Evolutionary conservation across 1,284 basidiomycete species (phyloP).

Genomic region (Fomitiporia mediterranea): DNA sequence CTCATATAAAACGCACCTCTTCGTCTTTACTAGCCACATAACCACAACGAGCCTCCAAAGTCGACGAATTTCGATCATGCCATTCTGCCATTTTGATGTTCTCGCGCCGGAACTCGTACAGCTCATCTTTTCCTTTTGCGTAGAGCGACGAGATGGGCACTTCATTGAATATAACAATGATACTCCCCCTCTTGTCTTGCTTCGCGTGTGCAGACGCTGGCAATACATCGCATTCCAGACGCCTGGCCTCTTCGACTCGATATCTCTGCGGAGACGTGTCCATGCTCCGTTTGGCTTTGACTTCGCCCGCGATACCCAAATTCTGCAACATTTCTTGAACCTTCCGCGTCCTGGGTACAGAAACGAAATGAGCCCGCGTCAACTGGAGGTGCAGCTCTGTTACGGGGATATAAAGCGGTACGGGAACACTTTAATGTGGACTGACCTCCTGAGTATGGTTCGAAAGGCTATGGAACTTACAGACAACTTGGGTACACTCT

Average conservation of each 20-base stretch:
- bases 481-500: background rate
- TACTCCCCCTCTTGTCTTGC: slow-evolving; percentile 7
- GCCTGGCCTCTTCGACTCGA: slow-evolving; percentile 9
- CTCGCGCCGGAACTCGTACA: slow-evolving; percentile 8
- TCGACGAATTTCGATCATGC: background rate
- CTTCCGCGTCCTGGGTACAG: background rate
- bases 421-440: slow-evolving; percentile 8
- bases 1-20: background rate
- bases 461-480: background rate
- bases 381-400: slow-evolving; percentile 3
- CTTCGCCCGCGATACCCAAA: slow-evolving; percentile 3
- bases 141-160: slow-evolving; percentile 1
- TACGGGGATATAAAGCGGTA: slow-evolving; percentile 9
- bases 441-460: background rate
- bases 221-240: slow-evolving; percentile 1
- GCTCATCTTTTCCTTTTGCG: slow-evolving; percentile 5
- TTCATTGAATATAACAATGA: background rate
- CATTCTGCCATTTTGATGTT: background rate
- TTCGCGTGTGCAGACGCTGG: slow-evolving; percentile 8
- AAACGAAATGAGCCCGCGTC: background rate
- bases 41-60: background rate
- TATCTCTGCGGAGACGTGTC: slow-evolving; percentile 1
- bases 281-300: slow-evolving; percentile 7
- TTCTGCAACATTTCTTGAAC: background rate
- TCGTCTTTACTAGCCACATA: too few relatives aligned